Percentiles rank a stretch among this genome's conserved stretches.
Conservation (phyloP, 148 eudicot genomes). For the Arbutus unedo region DNA sequence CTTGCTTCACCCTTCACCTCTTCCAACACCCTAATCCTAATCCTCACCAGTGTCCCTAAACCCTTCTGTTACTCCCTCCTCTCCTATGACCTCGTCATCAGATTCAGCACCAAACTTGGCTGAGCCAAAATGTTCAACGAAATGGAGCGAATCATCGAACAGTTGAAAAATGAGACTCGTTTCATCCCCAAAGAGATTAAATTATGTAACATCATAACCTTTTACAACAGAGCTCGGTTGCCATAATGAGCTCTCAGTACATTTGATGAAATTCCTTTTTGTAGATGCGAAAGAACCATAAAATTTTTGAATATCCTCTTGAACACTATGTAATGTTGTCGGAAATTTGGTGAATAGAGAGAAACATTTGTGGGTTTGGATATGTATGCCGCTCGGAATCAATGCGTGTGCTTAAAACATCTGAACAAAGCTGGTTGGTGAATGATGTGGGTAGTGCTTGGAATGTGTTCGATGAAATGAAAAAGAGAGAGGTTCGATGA, state of each 20-base stretch:
- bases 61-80: constrained; percentile 57
- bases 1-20: constrained; percentile 42
- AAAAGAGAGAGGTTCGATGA: constrained; percentile 36
- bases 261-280: constrained; percentile 56
- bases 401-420: constrained; percentile 72
- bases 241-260: constrained; percentile 40
- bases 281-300: constrained; percentile 50
- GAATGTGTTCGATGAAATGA: constrained; percentile 80
- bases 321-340: constrained; percentile 46
- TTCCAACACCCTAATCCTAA: constrained; percentile 63
- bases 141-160: constrained; percentile 49
- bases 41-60: constrained; percentile 29
- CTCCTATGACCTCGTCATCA: constrained; percentile 72
- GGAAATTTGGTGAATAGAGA: constrained; percentile 40
- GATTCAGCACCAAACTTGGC: constrained; percentile 78
- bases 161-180: constrained; percentile 51
- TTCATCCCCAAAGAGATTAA: constrained; percentile 55
- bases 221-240: constrained; percentile 47
- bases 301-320: constrained; percentile 64
- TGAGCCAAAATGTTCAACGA: constrained; percentile 63
- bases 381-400: constrained; percentile 35
- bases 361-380: constrained; percentile 39
- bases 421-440: constrained; percentile 49
- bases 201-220: constrained; percentile 60
- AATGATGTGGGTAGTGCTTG: constrained; percentile 48